Evolutionary conservation across 1,284 basidiomycete genomes (phyloP).

Genomic region (Malassezia brasiliensis): DNA sequence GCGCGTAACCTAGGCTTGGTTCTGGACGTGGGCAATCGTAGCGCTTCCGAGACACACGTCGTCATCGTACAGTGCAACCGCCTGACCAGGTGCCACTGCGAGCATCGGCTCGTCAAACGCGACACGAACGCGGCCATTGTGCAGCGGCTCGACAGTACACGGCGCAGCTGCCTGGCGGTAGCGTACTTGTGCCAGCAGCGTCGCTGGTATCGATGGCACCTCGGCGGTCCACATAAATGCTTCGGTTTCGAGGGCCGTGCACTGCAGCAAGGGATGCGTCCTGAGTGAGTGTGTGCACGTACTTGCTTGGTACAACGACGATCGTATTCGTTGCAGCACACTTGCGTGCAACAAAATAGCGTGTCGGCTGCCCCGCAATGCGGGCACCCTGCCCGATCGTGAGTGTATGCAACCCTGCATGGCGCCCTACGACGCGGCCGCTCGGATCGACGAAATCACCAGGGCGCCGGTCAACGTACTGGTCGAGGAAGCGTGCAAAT

Average conservation of each 20-base stretch:
- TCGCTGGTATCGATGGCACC: constrained; percentile 50
- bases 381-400: constrained; percentile 74
- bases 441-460: constrained; percentile 62
- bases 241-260: constrained; percentile 17
- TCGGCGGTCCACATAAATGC: constrained; percentile 23
- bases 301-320: constrained; percentile 67
- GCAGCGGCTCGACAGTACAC: constrained; percentile 50
- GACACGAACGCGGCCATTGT: constrained; percentile 24
- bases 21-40: constrained; percentile 52
- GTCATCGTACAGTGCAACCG: constrained; percentile 63
- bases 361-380: constrained; percentile 58
- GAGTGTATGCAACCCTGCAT: constrained; percentile 73
- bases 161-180: constrained; percentile 60
- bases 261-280: constrained; percentile 60
- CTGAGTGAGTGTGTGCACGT: constrained; percentile 51
- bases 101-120: constrained; percentile 58
- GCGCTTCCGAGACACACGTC: constrained; percentile 78
- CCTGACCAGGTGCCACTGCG: constrained; percentile 70
- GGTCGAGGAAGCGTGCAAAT: constrained; percentile 45
- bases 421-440: constrained; percentile 57
- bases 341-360: constrained; percentile 70
- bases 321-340: constrained; percentile 58
- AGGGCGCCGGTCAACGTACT: constrained; percentile 63
- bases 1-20: constrained; percentile 2
- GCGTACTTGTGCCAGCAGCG: constrained; percentile 63